Evolutionary conservation across 2,329 filamentous ascomycete genomes (phyloP).

Genomic region (Phaeophleospora eucalypticola): DNA sequence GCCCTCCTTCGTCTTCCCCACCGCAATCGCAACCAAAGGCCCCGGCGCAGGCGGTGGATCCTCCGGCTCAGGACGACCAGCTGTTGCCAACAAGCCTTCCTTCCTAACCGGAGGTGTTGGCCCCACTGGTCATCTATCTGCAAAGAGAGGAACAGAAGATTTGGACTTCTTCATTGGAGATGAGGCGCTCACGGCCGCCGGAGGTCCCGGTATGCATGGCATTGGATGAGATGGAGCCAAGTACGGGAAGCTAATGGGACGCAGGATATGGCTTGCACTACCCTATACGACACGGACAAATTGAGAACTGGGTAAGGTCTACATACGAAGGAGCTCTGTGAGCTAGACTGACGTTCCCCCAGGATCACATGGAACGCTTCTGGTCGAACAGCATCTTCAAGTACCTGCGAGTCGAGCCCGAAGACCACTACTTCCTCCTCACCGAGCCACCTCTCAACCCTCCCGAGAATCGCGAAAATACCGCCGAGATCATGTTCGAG

Average conservation of each 20-base stretch:
- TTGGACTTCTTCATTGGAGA: slow-evolving; percentile 99
- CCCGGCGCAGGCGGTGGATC: slow-evolving; percentile 58
- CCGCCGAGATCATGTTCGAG: slow-evolving; percentile 99
- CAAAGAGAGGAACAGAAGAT: slow-evolving; percentile 94
- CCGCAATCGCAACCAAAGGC: slow-evolving; percentile 93
- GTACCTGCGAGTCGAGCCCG: slow-evolving; percentile 93
- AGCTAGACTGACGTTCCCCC: slow-evolving; percentile 18
- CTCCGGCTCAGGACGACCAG: slow-evolving; percentile 80
- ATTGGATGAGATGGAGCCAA: not conserved
- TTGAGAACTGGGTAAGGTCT: slow-evolving; percentile 85
- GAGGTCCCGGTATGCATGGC: slow-evolving; percentile 65
- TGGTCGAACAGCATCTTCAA: slow-evolving; percentile 99
- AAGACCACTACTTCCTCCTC: slow-evolving; percentile 97
- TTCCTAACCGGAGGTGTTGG: slow-evolving; percentile 91
- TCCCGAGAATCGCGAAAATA: slow-evolving; percentile 97
- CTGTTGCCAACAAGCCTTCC: slow-evolving; percentile 90
- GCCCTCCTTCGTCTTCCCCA: slow-evolving; percentile 98
- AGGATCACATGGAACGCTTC: slow-evolving; percentile 99
- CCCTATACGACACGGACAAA: slow-evolving; percentile 94
- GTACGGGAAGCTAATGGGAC: slow-evolving; percentile 14
- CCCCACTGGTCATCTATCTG: slow-evolving; percentile 73
- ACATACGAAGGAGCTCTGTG: not conserved
- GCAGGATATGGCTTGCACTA: slow-evolving; percentile 93
- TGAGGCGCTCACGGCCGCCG: slow-evolving; percentile 79
- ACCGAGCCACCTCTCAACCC: slow-evolving; percentile 98